Evolutionary conservation across 106 monocot genomes (phyloP).

Genomic region (Allium cepa): DNA sequence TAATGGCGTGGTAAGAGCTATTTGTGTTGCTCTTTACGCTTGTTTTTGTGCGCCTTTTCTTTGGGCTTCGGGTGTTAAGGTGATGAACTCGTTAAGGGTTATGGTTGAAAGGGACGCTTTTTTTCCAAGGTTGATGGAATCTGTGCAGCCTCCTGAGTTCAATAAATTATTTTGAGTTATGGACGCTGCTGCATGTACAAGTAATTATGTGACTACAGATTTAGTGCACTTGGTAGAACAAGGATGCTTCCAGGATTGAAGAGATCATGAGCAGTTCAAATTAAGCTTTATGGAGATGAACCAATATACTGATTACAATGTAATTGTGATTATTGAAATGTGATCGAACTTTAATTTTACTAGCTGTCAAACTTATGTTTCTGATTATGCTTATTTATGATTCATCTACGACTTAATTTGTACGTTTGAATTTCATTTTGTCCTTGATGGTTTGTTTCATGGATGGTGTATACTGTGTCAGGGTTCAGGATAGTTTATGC

Average conservation of each 20-base stretch:
- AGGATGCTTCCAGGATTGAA: not conserved
- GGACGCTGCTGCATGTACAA: not conserved
- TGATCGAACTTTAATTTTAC: not conserved
- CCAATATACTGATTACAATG: no score
- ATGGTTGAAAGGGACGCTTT: conserved; percentile 47
- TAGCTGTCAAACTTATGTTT: not conserved
- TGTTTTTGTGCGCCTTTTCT: conserved; percentile 41
- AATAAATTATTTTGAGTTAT: conserved; percentile 47
- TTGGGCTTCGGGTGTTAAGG: conserved; percentile 36
- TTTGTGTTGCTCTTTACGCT: conserved; percentile 32
- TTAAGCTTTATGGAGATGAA: no score
- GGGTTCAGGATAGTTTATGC: no score
- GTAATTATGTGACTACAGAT: not conserved
- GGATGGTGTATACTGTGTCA: no score
- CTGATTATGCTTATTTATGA: not conserved
- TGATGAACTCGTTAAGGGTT: conserved; percentile 24
- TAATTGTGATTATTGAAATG: not conserved
- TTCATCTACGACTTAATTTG: not conserved
- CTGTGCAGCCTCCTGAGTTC: conserved; percentile 32
- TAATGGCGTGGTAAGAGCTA: conserved; percentile 47
- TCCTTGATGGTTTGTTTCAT: no score
- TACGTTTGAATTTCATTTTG: no score
- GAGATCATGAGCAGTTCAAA: no score
- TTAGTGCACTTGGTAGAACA: not conserved
- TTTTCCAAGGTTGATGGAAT: conserved; percentile 58